These are phyloP conservation scores for Cocos nucifera DNA, from an alignment of 176 grass and related monocot species.

Conservation along the genomic window DNA sequence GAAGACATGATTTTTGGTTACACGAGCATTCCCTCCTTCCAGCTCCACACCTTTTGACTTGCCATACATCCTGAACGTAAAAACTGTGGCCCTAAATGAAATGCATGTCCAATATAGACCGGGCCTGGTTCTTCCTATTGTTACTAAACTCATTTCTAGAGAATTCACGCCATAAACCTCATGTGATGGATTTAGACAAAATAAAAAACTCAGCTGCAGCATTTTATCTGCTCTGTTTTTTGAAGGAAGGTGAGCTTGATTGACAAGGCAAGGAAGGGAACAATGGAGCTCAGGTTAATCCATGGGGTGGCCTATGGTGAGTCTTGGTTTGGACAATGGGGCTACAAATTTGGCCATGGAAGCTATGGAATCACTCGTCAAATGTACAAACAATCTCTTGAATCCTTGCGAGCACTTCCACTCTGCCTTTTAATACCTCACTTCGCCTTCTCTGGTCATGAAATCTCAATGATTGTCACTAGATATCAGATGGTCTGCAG, in stretches of 20 bases:
- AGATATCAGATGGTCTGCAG: conserved; percentile 79
- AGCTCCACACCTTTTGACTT: no score
- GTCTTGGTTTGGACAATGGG: conserved; percentile 85
- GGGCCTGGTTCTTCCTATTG: no score
- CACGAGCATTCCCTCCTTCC: no score
- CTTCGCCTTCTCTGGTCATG: conserved; percentile 38
- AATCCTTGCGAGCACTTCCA: conserved; percentile 45
- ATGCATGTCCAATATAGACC: no score
- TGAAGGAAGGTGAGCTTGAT: conserved; percentile 69
- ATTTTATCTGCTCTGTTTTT: neutral
- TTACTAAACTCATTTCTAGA: no score
- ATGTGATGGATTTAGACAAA: no score
- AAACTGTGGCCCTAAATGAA: no score
- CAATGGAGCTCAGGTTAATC: conserved; percentile 66
- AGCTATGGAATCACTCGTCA: conserved; percentile 51
- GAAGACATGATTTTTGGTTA: no score
- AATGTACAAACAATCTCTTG: conserved; percentile 65
- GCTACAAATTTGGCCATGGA: conserved; percentile 53
- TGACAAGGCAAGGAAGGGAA: conserved; percentile 56
- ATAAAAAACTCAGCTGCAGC: no score
- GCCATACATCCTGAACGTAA: no score
- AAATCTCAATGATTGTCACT: conserved; percentile 46
- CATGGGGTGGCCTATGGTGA: conserved; percentile 67
- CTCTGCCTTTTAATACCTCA: conserved; percentile 50
- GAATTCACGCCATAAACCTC: no score